phyloP scores from a whole-genome alignment of 495 filamentous ascomycete genomes.

The Platismatia glauca region DNA sequence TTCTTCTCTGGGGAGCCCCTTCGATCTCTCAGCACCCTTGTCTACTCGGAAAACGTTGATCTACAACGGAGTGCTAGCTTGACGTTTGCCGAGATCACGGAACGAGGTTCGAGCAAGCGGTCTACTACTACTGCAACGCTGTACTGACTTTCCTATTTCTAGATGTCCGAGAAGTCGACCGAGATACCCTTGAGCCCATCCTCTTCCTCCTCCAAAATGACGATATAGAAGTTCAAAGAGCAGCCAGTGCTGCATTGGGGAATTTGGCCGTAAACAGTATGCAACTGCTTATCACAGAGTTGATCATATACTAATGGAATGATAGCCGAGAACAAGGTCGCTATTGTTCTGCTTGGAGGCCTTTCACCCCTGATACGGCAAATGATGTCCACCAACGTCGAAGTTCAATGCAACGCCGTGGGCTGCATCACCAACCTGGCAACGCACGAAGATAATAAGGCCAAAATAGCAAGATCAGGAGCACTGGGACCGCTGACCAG shows the following conservation, averaged over 20 bases:
- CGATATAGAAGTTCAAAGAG: constrained; percentile 94
- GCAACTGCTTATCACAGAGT: constrained; percentile 26
- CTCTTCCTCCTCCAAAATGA: constrained; percentile 88
- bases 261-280: constrained; percentile 95
- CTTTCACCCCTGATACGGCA: constrained; percentile 88
- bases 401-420: constrained; percentile 98
- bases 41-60: constrained; percentile 98
- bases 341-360: constrained; percentile 87
- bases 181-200: constrained; percentile 90
- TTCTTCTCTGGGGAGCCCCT: constrained; percentile 98
- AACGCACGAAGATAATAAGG: constrained; percentile 98
- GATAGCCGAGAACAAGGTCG: constrained; percentile 92
- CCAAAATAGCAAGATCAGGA: constrained; percentile 92
- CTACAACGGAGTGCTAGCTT: constrained; percentile 94
- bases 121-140: neutral
- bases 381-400: constrained; percentile 98
- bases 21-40: constrained; percentile 83
- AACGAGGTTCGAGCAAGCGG: constrained; percentile 59
- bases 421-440: constrained; percentile 97
- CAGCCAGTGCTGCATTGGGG: constrained; percentile 89
- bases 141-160: constrained; percentile 7
- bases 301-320: constrained; percentile 36
- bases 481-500: constrained; percentile 83
- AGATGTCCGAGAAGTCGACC: constrained; percentile 96
- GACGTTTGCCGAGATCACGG: constrained; percentile 98